Base-by-base conservation (phyloP, 116 monocot genomes). In the Iris pallida region DNA sequence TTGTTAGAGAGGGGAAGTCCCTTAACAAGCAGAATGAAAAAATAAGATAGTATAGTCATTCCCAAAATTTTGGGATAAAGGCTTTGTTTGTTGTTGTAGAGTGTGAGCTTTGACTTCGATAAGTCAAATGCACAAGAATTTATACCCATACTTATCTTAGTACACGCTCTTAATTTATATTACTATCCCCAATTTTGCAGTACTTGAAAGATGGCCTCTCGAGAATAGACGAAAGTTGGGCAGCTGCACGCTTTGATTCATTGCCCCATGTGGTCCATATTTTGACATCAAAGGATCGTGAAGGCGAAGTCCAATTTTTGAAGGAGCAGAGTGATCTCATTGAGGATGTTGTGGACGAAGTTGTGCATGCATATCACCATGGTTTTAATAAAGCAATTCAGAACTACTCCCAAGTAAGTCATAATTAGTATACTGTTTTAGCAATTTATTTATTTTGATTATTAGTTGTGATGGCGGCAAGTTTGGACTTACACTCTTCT, bases 341-440 rank as follows among this genome's bases (percentile, higher is more conserved):
- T 20, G 97, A 98, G 72, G 97, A 98, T 75, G 90, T 98, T 68
- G 97, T 98, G 7, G 97, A 98, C 75, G 93, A 92, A 80, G 93
- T 98, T 73, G 97, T 98, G 6, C 97, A 98, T 83, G 88, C 92
- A 16, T 98, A 98, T 85, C 97, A 98, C 74, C 78, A 93, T 80
- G 97, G 97, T 71, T 98, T 98, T 55, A 98, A 98, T 63, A 98
- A 98, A 85, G 97, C 97, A 69, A 98, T 98, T 74, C 97, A 98
- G 55, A 98, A 98, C 64, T 98, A 98, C 72, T 98, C 97, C 19
- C 97, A 92, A 69, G 97, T 97, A 60, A 69, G 89, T 73, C 10
- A 15, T 7, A 42, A 9, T 18, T 45, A 48, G 20, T 48, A 42
- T 41, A 67, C 55, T 54, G 2, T 54, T 57, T 74, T 55, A 48